Conservation (phyloP, 176 grass and related monocot genomes). For the barley (Hordeum vulgare) region DNA sequence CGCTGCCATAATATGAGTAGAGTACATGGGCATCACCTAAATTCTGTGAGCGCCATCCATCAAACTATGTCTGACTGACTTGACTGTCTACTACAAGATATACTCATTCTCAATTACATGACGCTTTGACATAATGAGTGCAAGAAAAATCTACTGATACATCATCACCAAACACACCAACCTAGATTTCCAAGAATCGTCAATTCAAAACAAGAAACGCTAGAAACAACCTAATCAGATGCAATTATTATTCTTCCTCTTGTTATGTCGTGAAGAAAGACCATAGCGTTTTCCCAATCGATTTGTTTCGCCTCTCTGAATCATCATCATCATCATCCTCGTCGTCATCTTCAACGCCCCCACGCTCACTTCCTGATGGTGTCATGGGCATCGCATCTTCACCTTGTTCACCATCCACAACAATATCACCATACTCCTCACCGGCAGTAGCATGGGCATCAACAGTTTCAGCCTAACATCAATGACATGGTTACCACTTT, state of each 20-base stretch:
- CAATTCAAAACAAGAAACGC: conserved; percentile 43
- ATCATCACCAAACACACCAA: conserved; percentile 30
- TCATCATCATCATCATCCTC: conserved; percentile 38
- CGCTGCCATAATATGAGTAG: background rate
- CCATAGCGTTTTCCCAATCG: conserved; percentile 84
- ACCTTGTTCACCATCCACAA: conserved; percentile 5
- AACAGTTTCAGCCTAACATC: conserved; percentile 32
- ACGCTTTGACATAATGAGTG: conserved; percentile 13
- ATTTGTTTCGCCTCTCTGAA: conserved; percentile 40
- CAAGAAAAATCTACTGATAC: conserved; percentile 34
- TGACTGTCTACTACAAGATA: conserved; percentile 25
- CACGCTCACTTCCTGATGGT: conserved; percentile 40
- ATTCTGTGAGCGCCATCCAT: conserved; percentile 30
- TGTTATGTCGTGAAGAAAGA: conserved; percentile 89
- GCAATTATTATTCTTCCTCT: conserved; percentile 6
- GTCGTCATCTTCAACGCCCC: conserved; percentile 33
- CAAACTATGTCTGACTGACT: conserved; percentile 30
- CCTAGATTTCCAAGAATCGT: conserved; percentile 44
- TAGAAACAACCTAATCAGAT: conserved; percentile 32
- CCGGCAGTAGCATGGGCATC: conserved; percentile 25
- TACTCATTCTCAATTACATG: conserved; percentile 44
- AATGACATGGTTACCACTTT: background rate
- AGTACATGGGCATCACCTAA: conserved; percentile 39
- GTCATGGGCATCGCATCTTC: conserved; percentile 49
- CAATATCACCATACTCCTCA: conserved; percentile 21